Conservation (phyloP, 257 asterid species). For the Leonotis leonurus region DNA sequence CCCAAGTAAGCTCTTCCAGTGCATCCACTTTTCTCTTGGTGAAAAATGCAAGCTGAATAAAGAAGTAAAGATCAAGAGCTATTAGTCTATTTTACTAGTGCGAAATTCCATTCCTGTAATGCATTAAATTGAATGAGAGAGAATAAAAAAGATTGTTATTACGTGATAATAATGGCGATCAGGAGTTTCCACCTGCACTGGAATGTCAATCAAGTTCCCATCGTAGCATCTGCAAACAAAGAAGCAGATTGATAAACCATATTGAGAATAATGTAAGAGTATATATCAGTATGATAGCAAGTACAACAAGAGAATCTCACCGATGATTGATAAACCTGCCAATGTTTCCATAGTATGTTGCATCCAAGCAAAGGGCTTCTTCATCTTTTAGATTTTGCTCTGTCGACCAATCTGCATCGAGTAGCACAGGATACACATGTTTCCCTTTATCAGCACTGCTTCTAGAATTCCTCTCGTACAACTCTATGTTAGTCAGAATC, state of each 20-base stretch:
- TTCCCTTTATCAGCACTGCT: conserved; percentile 20
- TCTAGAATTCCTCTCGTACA: conserved; percentile 40
- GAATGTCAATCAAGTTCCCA: conserved; percentile 63
- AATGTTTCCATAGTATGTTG: conserved; percentile 58
- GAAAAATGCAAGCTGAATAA: conserved; percentile 67
- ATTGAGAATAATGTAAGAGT: no score
- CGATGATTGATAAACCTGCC: conserved; percentile 73
- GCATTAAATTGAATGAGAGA: neutral
- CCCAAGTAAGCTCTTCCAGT: conserved; percentile 78
- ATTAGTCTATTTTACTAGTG: neutral
- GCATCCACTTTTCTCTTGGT: conserved; percentile 59
- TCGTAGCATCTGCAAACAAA: conserved; percentile 49
- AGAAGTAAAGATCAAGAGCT: neutral
- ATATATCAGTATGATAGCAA: neutral
- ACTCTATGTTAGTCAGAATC: conserved; percentile 55
- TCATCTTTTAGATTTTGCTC: conserved; percentile 55
- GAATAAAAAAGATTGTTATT: neutral
- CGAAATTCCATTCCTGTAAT: neutral
- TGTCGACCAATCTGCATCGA: conserved; percentile 74
- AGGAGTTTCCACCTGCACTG: conserved; percentile 79
- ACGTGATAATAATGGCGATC: conserved; percentile 82
- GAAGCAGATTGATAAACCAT: no score
- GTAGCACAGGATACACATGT: conserved; percentile 58
- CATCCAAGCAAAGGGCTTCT: conserved; percentile 71
- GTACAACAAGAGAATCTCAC: conserved; percentile 20